Conservation (phyloP, 2,329 filamentous ascomycete genomes). For the Pyricularia grisea region DNA sequence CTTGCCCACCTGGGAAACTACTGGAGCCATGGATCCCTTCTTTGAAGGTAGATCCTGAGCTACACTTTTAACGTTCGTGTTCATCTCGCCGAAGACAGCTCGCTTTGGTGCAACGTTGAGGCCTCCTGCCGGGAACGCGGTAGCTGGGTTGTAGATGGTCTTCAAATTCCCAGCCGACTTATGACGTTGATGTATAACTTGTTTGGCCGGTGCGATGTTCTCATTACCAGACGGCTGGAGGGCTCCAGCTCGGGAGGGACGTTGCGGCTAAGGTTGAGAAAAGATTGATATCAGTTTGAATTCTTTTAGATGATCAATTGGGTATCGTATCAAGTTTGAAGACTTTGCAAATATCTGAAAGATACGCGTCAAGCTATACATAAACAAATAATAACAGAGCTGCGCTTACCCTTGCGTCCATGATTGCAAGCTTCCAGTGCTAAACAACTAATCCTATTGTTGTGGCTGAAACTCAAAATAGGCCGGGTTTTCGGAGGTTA, state of each 20-base stretch:
- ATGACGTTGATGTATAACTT: constrained; percentile 66
- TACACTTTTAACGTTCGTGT: constrained; percentile 48
- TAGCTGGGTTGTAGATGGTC: constrained; percentile 24
- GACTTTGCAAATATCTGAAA: neutral
- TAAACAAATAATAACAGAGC: neutral
- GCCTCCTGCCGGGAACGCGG: constrained; percentile 29
- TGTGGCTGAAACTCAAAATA: neutral
- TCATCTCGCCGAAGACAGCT: constrained; percentile 73
- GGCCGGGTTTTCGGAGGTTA: neutral
- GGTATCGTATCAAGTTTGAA: neutral
- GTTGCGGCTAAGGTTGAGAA: constrained; percentile 50
- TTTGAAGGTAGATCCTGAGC: constrained; percentile 16
- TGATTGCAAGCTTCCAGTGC: constrained; percentile 12
- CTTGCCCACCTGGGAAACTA: constrained; percentile 11
- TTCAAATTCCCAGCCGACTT: constrained; percentile 65
- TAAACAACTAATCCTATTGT: neutral
- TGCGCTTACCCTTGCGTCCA: constrained; percentile 31
- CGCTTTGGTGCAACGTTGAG: constrained; percentile 63
- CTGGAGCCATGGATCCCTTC: constrained; percentile 16
- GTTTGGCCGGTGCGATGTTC: constrained; percentile 51
- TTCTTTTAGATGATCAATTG: neutral
- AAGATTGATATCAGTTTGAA: neutral
- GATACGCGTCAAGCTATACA: neutral
- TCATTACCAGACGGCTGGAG: constrained; percentile 44
- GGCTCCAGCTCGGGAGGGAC: constrained; percentile 45